These are phyloP conservation scores for Colletotrichum euphorbiae DNA, from an alignment of 2,329 filamentous ascomycete genomes.

Conservation along the genomic window DNA sequence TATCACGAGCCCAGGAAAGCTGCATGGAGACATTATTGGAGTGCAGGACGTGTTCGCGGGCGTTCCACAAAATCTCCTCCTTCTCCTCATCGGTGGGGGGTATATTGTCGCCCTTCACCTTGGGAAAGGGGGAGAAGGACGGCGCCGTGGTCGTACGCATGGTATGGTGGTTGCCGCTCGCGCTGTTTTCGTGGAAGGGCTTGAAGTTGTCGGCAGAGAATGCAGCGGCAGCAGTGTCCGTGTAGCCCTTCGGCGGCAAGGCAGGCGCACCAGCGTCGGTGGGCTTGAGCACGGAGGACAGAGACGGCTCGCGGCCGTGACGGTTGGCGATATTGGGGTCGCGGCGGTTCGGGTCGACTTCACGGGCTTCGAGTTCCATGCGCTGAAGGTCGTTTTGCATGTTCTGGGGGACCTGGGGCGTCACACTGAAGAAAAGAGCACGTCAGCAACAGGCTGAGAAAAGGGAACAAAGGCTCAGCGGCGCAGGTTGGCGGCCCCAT, in stretches of 20 bases:
- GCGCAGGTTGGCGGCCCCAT: conserved; percentile 28
- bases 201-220: conserved; percentile 48
- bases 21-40: conserved; percentile 97
- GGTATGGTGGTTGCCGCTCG: conserved; percentile 39
- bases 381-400: conserved; percentile 95
- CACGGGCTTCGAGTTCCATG: conserved; percentile 83
- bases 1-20: conserved; percentile 95
- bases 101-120: conserved; percentile 86
- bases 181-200: conserved; percentile 56
- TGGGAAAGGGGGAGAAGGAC: conserved; percentile 92
- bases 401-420: conserved; percentile 95
- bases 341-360: conserved; percentile 55
- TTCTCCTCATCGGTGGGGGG: conserved; percentile 95
- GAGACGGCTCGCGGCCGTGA: conserved; percentile 58
- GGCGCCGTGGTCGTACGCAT: conserved; percentile 69
- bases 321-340: conserved; percentile 46
- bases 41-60: conserved; percentile 84
- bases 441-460: conserved; percentile 49
- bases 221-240: conserved; percentile 48
- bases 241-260: conserved; percentile 43
- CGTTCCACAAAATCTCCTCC: conserved; percentile 88
- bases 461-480: conserved; percentile 24
- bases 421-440: conserved; percentile 72
- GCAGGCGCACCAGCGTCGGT: conserved; percentile 26
- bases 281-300: conserved; percentile 53